A percentile compares a stretch with the other conserved stretches of the same genome.
Conservation (phyloP, 2,329 filamentous ascomycete species). For the Alternaria triticimaculans region DNA sequence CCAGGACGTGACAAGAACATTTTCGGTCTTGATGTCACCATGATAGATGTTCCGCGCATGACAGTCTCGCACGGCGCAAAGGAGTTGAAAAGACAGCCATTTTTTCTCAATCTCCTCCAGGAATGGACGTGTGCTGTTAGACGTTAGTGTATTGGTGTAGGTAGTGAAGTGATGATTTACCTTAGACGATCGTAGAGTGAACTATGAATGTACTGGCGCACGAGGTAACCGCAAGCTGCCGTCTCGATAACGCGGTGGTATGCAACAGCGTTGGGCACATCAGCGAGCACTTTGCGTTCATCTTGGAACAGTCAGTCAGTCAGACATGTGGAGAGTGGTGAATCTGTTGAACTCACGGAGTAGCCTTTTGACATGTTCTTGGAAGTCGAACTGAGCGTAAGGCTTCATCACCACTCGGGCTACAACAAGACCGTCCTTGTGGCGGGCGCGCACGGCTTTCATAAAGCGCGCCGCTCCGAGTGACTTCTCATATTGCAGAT, state of each 20-base stretch:
- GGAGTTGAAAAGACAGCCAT: constrained; percentile 94
- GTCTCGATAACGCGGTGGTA: constrained; percentile 94
- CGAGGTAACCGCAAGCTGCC: constrained; percentile 86
- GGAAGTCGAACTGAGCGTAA: constrained; percentile 79
- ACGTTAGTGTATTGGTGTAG: constrained; percentile 28
- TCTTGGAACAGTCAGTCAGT: constrained; percentile 57
- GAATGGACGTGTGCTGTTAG: constrained; percentile 83
- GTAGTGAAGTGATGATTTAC: constrained; percentile 43
- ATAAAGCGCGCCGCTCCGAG: constrained; percentile 93
- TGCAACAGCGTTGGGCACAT: constrained; percentile 87
- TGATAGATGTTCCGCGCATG: constrained; percentile 90
- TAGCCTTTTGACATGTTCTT: constrained; percentile 78
- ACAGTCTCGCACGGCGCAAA: constrained; percentile 91
- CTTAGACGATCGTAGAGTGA: constrained; percentile 93
- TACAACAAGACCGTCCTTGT: constrained; percentile 88
- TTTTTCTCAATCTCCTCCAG: constrained; percentile 98
- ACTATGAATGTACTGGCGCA: constrained; percentile 94
- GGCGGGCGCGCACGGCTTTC: constrained; percentile 91
- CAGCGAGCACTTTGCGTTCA: constrained; percentile 78
- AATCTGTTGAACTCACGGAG: constrained; percentile 62
- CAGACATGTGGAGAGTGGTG: neutral
- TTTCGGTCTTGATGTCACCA: constrained; percentile 98
- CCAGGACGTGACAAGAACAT: constrained; percentile 96
- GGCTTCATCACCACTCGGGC: constrained; percentile 96
- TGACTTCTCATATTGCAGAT: constrained; percentile 89